Percentiles rank a stretch among this genome's conserved stretches.
Evolutionary conservation across 495 filamentous ascomycete genomes (phyloP).

Genomic region (Penicillium atrosanguineum): DNA sequence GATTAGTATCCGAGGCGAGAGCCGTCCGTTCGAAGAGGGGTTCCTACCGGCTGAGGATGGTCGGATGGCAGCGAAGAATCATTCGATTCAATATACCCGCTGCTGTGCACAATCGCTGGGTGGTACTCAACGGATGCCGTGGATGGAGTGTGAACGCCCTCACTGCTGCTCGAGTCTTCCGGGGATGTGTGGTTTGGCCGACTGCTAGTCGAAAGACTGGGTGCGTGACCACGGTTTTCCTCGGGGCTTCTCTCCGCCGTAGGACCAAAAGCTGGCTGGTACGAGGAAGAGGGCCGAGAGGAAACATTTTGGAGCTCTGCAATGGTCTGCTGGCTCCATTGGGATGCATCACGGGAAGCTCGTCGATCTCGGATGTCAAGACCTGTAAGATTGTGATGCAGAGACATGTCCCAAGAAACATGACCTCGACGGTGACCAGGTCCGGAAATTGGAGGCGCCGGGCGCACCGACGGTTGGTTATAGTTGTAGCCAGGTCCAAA

Average conservation of each 20-base stretch:
- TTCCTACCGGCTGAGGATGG: slow-evolving; percentile 43
- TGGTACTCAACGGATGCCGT: slow-evolving; percentile 61
- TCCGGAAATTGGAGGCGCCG: slow-evolving; percentile 47
- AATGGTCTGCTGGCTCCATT: slow-evolving; percentile 52
- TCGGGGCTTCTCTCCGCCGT: slow-evolving; percentile 30
- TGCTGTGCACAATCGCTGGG: slow-evolving; percentile 63
- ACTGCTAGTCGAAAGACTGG: slow-evolving; percentile 26
- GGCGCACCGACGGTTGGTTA: slow-evolving; percentile 44
- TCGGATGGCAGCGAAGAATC: slow-evolving; percentile 44
- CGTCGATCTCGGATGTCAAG: slow-evolving; percentile 62
- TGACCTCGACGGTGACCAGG: slow-evolving; percentile 60
- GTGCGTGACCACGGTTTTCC: slow-evolving; percentile 31
- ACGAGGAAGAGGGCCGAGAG: slow-evolving; percentile 43
- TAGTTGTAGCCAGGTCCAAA: slow-evolving; percentile 45
- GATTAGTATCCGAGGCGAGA: slow-evolving; percentile 37
- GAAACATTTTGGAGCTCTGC: slow-evolving; percentile 41
- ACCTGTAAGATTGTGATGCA: slow-evolving; percentile 71
- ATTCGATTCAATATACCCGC: slow-evolving; percentile 57
- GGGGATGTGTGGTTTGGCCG: slow-evolving; percentile 58
- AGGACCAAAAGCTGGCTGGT: slow-evolving; percentile 35
- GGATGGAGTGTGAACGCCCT: slow-evolving; percentile 64
- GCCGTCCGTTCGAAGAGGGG: slow-evolving; percentile 29
- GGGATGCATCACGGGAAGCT: slow-evolving; percentile 52
- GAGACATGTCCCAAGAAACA: slow-evolving; percentile 70
- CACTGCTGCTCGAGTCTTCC: slow-evolving; percentile 70